phyloP scores from a whole-genome alignment of 1,284 basidiomycete species.

The Coniferiporia sulphurascens region DNA sequence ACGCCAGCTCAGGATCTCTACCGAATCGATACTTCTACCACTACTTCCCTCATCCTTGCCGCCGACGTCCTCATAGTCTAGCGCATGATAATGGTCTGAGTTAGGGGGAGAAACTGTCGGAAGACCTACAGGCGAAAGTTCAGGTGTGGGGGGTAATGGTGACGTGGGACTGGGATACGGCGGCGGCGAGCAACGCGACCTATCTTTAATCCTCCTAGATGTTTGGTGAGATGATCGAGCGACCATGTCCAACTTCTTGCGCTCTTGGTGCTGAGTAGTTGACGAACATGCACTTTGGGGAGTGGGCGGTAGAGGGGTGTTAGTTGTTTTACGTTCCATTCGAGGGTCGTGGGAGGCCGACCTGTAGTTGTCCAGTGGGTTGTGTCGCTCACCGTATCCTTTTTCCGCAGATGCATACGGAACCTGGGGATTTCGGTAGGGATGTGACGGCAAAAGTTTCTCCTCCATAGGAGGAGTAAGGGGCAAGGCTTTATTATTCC shows the following conservation, averaged over 20 bases:
- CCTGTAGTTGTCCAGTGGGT: neutral
- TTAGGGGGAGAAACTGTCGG: neutral
- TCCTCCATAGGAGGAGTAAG: neutral
- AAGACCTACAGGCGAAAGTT: neutral
- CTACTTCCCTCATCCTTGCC: neutral
- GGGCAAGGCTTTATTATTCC: neutral
- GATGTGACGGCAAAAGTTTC: neutral
- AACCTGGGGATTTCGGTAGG: neutral
- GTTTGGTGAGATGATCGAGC: neutral
- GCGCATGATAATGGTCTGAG: neutral
- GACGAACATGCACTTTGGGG: neutral
- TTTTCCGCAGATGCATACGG: neutral
- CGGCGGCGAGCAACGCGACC: neutral
- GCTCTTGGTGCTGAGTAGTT: neutral
- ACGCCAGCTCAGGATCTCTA: conserved; percentile 18
- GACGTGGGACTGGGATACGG: conserved; percentile 12
- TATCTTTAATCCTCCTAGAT: neutral
- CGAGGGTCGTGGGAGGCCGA: neutral
- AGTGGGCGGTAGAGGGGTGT: neutral
- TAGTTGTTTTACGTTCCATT: neutral
- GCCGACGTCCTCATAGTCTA: neutral
- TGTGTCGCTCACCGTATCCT: neutral
- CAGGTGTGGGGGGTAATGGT: conserved; percentile 13
- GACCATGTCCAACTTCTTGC: neutral
- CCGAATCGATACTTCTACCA: conserved; percentile 9